phyloP scores from a whole-genome alignment of 2,329 filamentous ascomycete species.

The Penicillium sp. region DNA sequence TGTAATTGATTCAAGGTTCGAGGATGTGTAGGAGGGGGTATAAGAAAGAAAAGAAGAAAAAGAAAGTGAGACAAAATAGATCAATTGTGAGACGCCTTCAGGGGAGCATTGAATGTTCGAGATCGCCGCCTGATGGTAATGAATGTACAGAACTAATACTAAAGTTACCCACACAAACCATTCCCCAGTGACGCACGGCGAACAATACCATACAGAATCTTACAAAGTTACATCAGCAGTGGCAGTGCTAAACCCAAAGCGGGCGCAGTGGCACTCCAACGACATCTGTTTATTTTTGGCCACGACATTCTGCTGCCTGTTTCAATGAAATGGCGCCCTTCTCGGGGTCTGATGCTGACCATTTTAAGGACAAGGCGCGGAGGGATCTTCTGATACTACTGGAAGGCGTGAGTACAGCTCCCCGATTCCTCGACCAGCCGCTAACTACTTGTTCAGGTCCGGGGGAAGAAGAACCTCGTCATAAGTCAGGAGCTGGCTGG shows the following conservation, averaged over 20 bases:
- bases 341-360: slow-evolving; percentile 42
- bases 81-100: slow-evolving; percentile 15
- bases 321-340: slow-evolving; percentile 25
- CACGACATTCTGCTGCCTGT: slow-evolving; percentile 20
- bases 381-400: slow-evolving; percentile 88
- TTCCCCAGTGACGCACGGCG: background rate
- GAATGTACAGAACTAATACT: background rate
- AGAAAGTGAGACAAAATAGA: slow-evolving; percentile 14
- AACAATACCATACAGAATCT: slow-evolving; percentile 8
- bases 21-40: background rate
- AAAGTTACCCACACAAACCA: background rate
- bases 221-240: slow-evolving; percentile 17
- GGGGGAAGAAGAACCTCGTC: slow-evolving; percentile 97
- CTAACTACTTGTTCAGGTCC: slow-evolving; percentile 65
- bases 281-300: slow-evolving; percentile 25
- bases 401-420: slow-evolving; percentile 77
- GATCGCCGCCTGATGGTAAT: slow-evolving; percentile 11
- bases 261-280: slow-evolving; percentile 19
- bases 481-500: slow-evolving; percentile 89
- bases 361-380: slow-evolving; percentile 62
- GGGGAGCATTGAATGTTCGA: slow-evolving; percentile 10
- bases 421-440: slow-evolving; percentile 17
- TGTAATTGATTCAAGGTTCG: slow-evolving; percentile 1
- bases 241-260: slow-evolving; percentile 20
- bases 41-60: slow-evolving; percentile 3